Percentiles rank a stretch among this genome's conserved stretches.
Evolutionary conservation across 1,139 yeast genomes (phyloP).

Genomic region (Kurtzmaniella quercitrusa): DNA sequence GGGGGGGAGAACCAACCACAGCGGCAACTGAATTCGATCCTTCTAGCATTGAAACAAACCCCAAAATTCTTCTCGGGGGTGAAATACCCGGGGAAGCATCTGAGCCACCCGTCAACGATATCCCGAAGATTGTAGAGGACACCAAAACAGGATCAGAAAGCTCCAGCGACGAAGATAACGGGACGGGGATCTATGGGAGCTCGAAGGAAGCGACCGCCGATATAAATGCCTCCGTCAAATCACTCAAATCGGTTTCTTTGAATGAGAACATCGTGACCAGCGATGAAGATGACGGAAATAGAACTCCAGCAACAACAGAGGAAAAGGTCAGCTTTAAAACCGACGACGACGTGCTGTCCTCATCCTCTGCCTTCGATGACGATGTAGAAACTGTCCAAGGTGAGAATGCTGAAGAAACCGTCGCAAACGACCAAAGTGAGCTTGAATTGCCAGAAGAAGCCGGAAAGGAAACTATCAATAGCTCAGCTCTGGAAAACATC

Average conservation of each 20-base stretch:
- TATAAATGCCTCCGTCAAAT: not conserved
- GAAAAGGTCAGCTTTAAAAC: constrained; percentile 30
- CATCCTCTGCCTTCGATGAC: constrained; percentile 26
- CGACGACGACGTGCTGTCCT: constrained; percentile 20
- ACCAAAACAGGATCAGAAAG: no score
- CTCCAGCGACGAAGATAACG: constrained; percentile 1
- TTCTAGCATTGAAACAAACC: no score
- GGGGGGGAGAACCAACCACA: not conserved
- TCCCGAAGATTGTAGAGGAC: no score
- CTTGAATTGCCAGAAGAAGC: not conserved
- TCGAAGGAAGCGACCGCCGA: not conserved
- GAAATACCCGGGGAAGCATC: no score
- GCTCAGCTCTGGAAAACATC: no score
- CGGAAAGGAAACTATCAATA: no score
- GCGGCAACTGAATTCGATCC: not conserved
- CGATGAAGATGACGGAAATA: constrained; percentile 28
- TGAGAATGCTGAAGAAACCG: constrained; percentile 11
- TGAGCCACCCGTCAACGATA: no score
- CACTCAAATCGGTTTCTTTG: constrained; percentile 1
- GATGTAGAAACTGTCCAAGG: constrained; percentile 35
- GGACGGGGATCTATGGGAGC: not conserved
- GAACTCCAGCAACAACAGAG: constrained; percentile 32
- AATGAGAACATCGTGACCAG: not conserved
- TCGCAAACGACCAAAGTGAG: not conserved
- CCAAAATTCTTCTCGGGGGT: no score